Percentiles rank a stretch among this genome's conserved stretches.
These are phyloP conservation scores for Umbelopsis ramanniana DNA, from an alignment of 192 early-diverging fungal genomes.

Conservation along the genomic window DNA sequence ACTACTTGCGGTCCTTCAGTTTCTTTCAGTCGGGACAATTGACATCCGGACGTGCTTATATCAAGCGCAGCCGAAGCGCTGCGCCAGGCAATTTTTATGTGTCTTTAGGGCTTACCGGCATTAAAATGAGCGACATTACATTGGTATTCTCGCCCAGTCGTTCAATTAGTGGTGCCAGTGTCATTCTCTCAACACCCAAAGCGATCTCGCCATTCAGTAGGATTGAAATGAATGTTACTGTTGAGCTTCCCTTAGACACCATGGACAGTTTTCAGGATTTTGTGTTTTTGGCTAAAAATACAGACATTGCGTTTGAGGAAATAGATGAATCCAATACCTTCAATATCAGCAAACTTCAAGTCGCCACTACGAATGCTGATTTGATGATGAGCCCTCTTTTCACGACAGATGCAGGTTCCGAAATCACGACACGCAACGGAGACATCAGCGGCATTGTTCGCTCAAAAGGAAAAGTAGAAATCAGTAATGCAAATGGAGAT, in stretches of 20 bases:
- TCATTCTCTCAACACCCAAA: neutral
- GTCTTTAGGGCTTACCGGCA: neutral
- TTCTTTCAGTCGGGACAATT: neutral
- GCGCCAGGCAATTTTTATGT: neutral
- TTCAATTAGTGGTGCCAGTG: neutral
- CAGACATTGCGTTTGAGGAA: neutral
- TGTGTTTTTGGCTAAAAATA: neutral
- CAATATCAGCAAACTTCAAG: neutral
- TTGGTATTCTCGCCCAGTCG: neutral
- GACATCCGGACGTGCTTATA: neutral
- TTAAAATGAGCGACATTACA: neutral
- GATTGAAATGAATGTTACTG: neutral
- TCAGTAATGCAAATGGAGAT: neutral
- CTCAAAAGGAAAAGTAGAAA: neutral
- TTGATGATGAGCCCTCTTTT: neutral
- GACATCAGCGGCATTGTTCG: neutral
- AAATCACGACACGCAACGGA: neutral
- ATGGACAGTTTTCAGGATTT: neutral
- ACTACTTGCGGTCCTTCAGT: neutral
- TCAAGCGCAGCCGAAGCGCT: neutral
- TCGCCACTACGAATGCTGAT: neutral
- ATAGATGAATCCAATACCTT: neutral
- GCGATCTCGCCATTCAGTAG: neutral
- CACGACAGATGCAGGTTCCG: neutral
- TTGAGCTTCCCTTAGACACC: neutral